Evolutionary conservation across 1,139 yeast species (phyloP).

Genomic region (Sugiyamaella xylanicola): DNA sequence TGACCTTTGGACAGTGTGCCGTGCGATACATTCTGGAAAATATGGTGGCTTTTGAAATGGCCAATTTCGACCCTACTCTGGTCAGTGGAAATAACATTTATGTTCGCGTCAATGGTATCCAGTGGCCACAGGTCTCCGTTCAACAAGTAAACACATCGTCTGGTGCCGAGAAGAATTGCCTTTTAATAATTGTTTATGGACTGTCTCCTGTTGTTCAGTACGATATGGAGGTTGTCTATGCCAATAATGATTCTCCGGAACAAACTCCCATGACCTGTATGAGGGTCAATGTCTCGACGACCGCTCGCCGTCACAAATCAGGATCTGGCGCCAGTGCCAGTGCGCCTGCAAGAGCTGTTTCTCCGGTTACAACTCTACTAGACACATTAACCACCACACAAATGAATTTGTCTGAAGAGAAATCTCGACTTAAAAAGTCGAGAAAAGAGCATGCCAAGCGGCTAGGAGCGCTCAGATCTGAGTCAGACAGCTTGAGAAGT

Average conservation of each 20-base stretch:
- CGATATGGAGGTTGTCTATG: slow-evolving; percentile 37
- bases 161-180: slow-evolving; percentile 13
- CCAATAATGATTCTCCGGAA: slow-evolving; percentile 15
- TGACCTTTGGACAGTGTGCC: slow-evolving; percentile 29
- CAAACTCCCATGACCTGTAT: slow-evolving; percentile 22
- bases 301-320: slow-evolving; percentile 24
- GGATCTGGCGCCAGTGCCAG: slow-evolving; percentile 24
- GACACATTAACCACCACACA: slow-evolving; percentile 44
- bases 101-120: slow-evolving; percentile 42
- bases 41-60: slow-evolving; percentile 39
- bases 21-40: slow-evolving; percentile 40
- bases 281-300: slow-evolving; percentile 31
- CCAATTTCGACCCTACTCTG: slow-evolving; percentile 25
- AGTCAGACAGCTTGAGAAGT: slow-evolving; percentile 39
- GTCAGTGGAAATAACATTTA: slow-evolving; percentile 27
- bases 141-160: slow-evolving; percentile 27
- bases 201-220: slow-evolving; percentile 42
- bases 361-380: slow-evolving; percentile 43
- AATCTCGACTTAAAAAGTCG: slow-evolving; percentile 38
- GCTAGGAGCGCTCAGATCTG: slow-evolving; percentile 39
- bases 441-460: slow-evolving; percentile 43
- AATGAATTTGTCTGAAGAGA: slow-evolving; percentile 41
- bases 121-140: slow-evolving; percentile 43
- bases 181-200: slow-evolving; percentile 40
- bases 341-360: slow-evolving; percentile 39